These are phyloP conservation scores for Ceratobasidium sp. DNA, from an alignment of 1,284 basidiomycete genomes.

Conservation along the genomic window DNA sequence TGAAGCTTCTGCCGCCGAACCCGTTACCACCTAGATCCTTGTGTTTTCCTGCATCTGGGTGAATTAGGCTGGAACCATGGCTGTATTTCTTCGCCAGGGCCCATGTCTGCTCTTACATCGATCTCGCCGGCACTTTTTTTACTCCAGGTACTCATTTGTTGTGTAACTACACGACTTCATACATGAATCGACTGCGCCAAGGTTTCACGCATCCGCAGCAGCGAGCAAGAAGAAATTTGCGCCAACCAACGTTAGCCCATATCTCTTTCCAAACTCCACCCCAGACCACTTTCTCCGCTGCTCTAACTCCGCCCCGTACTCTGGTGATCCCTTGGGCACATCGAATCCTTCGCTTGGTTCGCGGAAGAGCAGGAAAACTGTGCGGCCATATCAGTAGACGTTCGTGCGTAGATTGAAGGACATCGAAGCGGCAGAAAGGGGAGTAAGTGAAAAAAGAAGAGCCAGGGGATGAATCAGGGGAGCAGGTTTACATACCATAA, in stretches of 20 bases:
- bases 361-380: slow-evolving; percentile 69
- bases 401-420: too few species aligned
- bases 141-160: too few species aligned
- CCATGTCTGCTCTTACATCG: neutral
- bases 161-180: neutral
- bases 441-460: slow-evolving; percentile 16
- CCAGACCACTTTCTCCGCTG: slow-evolving; percentile 67
- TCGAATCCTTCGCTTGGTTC: slow-evolving; percentile 61
- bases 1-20: neutral
- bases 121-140: neutral
- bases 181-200: neutral
- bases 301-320: slow-evolving; percentile 60
- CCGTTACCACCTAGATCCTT: neutral
- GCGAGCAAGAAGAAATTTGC: slow-evolving; percentile 62
- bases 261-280: slow-evolving; percentile 62
- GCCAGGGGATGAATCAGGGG: neutral
- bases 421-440: too few species aligned
- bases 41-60: neutral
- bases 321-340: slow-evolving; percentile 61
- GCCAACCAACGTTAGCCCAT: slow-evolving; percentile 68
- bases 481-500: slow-evolving; percentile 62
- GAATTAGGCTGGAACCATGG: neutral
- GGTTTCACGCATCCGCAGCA: slow-evolving; percentile 20
- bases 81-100: neutral
- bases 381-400: too few species aligned